phyloP scores from a whole-genome alignment of 768 basidiomycete genomes.

The Vishniacozyma victoriae region DNA sequence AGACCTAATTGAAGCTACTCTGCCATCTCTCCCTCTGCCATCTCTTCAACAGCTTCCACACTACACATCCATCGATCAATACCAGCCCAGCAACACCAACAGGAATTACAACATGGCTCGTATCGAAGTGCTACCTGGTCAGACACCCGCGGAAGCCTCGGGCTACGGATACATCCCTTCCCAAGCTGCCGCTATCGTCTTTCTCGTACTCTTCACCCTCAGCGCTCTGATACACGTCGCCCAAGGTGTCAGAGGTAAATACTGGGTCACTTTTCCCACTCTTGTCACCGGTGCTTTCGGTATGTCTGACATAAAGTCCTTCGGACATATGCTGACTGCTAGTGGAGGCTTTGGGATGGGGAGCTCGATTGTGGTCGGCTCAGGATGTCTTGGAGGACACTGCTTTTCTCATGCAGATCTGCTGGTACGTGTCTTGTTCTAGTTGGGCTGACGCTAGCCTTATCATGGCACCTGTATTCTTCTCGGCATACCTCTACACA shows the following conservation, averaged over 20 bases:
- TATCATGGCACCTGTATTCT: slow-evolving; percentile 42
- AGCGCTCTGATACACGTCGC: slow-evolving; percentile 24
- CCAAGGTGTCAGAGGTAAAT: slow-evolving; percentile 28
- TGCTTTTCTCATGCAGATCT: slow-evolving; percentile 42
- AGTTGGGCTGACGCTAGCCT: slow-evolving; percentile 10
- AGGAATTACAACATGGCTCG: too few species aligned
- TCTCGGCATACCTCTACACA: slow-evolving; percentile 34
- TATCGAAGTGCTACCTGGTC: too few species aligned
- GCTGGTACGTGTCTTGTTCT: slow-evolving; percentile 19
- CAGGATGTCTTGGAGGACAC: slow-evolving; percentile 29
- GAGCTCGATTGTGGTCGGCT: slow-evolving; percentile 33
- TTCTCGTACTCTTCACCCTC: slow-evolving; percentile 33
- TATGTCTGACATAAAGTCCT: slow-evolving; percentile 11
- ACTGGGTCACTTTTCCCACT: slow-evolving; percentile 27
- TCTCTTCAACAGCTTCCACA: too few species aligned
- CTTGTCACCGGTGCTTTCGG: slow-evolving; percentile 24
- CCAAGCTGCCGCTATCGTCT: slow-evolving; percentile 32
- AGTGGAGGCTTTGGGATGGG: slow-evolving; percentile 40
- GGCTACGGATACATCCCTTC: slow-evolving; percentile 38
- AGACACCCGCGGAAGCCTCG: too few species aligned
- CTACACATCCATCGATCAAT: too few species aligned
- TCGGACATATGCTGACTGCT: slow-evolving; percentile 38
- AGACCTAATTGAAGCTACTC: too few species aligned
- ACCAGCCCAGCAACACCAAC: too few species aligned
- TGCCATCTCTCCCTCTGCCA: too few species aligned